Percentiles rank a stretch among this genome's conserved stretches.
Evolutionary conservation across 2,329 filamentous ascomycete genomes (phyloP).

Genomic region (Cordyceps cicadae): DNA sequence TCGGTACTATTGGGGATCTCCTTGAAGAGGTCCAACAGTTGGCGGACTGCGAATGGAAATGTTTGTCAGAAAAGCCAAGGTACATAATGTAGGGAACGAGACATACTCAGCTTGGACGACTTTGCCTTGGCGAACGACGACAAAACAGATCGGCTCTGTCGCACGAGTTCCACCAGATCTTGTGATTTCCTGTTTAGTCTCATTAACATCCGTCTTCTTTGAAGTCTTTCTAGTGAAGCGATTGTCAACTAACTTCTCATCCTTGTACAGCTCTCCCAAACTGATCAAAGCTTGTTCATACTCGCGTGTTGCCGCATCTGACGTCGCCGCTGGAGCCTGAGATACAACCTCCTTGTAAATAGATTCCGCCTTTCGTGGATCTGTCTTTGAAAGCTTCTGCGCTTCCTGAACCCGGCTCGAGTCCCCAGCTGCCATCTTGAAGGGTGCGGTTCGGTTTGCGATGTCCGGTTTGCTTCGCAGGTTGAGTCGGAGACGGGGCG

Average conservation of each 20-base stretch:
- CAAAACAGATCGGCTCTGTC: conserved; percentile 79
- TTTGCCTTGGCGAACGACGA: conserved; percentile 98
- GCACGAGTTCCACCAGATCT: conserved; percentile 83
- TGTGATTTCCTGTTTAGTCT: conserved; percentile 55
- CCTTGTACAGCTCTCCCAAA: conserved; percentile 85
- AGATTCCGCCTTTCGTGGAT: conserved; percentile 75
- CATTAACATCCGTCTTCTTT: conserved; percentile 19
- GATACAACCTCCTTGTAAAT: conserved; percentile 87
- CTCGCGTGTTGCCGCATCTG: conserved; percentile 78
- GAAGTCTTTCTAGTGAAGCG: not conserved
- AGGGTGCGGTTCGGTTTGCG: not conserved
- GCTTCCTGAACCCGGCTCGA: conserved; percentile 74
- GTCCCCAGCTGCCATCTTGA: conserved; percentile 48
- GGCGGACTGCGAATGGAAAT: conserved; percentile 59
- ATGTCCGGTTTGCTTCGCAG: not conserved
- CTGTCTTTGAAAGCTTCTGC: conserved; percentile 70
- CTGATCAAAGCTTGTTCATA: conserved; percentile 86
- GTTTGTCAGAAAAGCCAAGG: not conserved
- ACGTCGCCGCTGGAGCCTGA: conserved; percentile 71
- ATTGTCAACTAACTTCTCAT: conserved; percentile 59
- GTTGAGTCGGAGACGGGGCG: not conserved
- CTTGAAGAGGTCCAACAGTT: conserved; percentile 91
- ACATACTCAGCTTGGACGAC: conserved; percentile 89
- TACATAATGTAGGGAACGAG: not conserved
- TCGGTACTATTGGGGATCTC: conserved; percentile 92